Base-by-base conservation (phyloP, 345 rosid species). In the Garcia nutans region DNA sequence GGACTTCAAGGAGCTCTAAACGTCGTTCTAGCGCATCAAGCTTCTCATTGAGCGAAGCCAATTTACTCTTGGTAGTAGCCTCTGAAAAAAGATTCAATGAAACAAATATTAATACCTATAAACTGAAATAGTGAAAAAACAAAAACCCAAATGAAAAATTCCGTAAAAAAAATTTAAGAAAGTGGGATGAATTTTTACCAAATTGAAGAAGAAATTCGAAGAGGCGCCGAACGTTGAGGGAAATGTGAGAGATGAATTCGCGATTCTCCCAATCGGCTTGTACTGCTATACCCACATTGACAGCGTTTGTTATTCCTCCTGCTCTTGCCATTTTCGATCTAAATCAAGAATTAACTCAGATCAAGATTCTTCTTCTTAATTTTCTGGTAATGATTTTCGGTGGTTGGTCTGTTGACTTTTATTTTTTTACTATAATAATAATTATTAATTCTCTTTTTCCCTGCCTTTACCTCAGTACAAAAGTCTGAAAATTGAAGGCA, bases 221-320 rank as follows among this genome's bases (percentile, higher is more conserved):
- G 83, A 96, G 97, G 77, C 99, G 98, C 81, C 98, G 97, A 78
- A 96, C 94, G 79, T 93, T 93, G 83, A 93, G 99, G 79, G 98
- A 92, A 76, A 96, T 92, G 73, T 96, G 93, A 73, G 99, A 96
- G 67, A 96, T 93, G 74, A 96, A 96, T 74, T 96, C 98, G 68
- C 99, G 91, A 85, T 93, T 96, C 81, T 93, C 99, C 99, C 99
- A 96, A 82, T 96, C 99, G 3, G 99, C 97, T 83, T 96, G 99
- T 47, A 96, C 99, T 8, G 99, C 99, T 20, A 96, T 96, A 76
- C 99, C 99, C n/a, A 96, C 99, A 70, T 93, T 96, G 16, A 96
- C 98, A 7, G 98, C 98, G 85, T 96, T 93, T 41, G 98, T 93
- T 59, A 93, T 93, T 44, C 98, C 98, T 84, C 99, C 99, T 24